Base-by-base conservation (phyloP, 2,329 filamentous ascomycete genomes). In the Drechslerella dactyloides region DNA sequence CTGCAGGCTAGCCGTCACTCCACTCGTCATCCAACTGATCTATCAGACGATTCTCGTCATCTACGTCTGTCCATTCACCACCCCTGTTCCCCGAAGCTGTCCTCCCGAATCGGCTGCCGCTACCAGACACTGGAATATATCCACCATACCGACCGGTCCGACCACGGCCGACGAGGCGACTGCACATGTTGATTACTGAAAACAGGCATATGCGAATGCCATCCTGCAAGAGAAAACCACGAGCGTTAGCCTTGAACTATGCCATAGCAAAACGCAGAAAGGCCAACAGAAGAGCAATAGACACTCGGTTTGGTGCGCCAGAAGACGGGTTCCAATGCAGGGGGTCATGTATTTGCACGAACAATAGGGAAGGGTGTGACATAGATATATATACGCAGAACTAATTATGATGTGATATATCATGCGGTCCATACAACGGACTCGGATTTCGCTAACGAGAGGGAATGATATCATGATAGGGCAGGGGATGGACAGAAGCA, bases 31-130 rank as follows among this genome's bases (percentile, higher is more conserved):
- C 69, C 13, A 73, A 33, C 44, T 73, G 69, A 33, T 73, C 69
- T 68, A 73, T 73, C 30, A 72, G 52, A 24, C 69, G 56, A 17
- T 73, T 73, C 48, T 73, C 69, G 27, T 73, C 69, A 17, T 73
- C 62, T 3, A 61, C 63, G 40, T 73, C 69, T 15, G 62, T 40
- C 69, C 69, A 73, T 51, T 59, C 69, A 27, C 59, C 57, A 11
- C 44, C 11, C 19, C 60, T 51, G 21, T 24, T 54, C 15, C 44
- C 55, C 6, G 44, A 13, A 35, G 40, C 23, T 19, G 54, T 37
- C 27, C 61, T 51, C 33, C 63, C 35, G 15, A 73, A 62, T n/a
- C 44, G 40, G 10, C 62, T 46, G n/a, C 62, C 48, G 27, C 56
- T 42, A 23, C 54, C 23, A 2, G 68, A 33, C 8, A 33, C 68